Percentiles rank a stretch among this genome's conserved stretches.
Evolutionary conservation across 177 flowering plant species (phyloP).

Genomic region (Vitis hybrid): DNA sequence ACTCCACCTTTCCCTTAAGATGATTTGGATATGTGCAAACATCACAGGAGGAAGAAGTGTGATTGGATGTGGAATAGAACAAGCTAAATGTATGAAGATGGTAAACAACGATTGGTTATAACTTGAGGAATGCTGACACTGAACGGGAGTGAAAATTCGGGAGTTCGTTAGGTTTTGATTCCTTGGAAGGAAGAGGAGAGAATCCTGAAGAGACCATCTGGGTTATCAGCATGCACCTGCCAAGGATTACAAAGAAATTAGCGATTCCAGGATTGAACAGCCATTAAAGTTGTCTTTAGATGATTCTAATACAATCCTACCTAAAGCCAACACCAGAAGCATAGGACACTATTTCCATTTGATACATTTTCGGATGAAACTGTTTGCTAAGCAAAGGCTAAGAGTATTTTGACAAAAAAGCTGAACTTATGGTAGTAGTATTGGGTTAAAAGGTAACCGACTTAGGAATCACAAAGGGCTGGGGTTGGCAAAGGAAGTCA

Average conservation of each 20-base stretch:
- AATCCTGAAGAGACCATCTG: conserved; percentile 87
- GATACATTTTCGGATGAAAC: not conserved
- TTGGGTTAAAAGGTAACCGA: too few species aligned
- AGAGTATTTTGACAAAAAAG: too few species aligned
- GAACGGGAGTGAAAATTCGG: not conserved
- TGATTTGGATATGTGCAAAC: too few species aligned
- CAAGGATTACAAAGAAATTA: not conserved
- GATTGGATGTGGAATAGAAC: too few species aligned
- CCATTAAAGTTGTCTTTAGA: not conserved
- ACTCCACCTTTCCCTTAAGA: too few species aligned
- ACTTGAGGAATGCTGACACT: not conserved
- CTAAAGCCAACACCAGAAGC: not conserved
- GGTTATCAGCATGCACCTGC: conserved; percentile 97
- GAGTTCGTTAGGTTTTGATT: conserved; percentile 11
- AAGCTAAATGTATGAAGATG: too few species aligned
- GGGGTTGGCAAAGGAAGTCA: too few species aligned
- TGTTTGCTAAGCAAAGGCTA: not conserved
- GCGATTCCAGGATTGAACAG: not conserved
- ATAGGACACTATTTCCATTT: not conserved
- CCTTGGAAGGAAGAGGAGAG: conserved; percentile 72
- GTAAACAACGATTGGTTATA: not conserved
- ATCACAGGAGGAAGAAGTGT: too few species aligned
- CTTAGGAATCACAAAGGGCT: too few species aligned
- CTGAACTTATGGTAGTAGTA: too few species aligned
- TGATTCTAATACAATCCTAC: not conserved